Evolutionary conservation across 2,329 filamentous ascomycete species (phyloP), one percentile per base, ranked within the genome.

Genomic region (Fusarium sp.): DNA sequence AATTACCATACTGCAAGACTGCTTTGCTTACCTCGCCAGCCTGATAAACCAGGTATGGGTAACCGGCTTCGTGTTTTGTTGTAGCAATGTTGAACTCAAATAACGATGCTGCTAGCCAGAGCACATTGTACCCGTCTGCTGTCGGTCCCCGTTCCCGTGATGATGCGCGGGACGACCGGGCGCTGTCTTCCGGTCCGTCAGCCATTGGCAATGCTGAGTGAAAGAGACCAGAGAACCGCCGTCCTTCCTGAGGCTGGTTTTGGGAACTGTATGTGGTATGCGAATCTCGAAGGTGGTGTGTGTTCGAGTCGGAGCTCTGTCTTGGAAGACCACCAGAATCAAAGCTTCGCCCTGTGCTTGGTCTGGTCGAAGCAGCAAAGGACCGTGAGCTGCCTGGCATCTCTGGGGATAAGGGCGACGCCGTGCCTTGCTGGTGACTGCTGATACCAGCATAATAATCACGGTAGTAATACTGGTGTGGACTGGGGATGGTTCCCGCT

Each of bases 1-100:
- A 35, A 14, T 35, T 35, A 16, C 6, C 3, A 24, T 22, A 29
- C 29, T 10, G 2, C 17, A 16, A 27, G 22, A 35, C 10, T 20
- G n/a, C 14, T 62, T 31, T 40, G 84, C 88, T 78, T 81, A 93
- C 92, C 86, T 99, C 96, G 74, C 96, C 96, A 62, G 95, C 94
- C 75, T 96, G 94, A 83, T 99, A 99, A 51, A 95, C 96, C 70
- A 99, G 86, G 81, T 99, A 99, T 22, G 96, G 95, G 83, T 98
- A 98, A 27, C 96, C 96, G 69, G 93, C 96, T 84, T 98, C 96
- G 66, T 94, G 92, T 77, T 97, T 94, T 29, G 95, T 93, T 27
- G 93, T 94, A 79, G 96, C 94, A 79, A 98, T 98, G 79, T 98
- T 97, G 85, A 98, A 99, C 81, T 98, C 95, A 80, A 98, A 98